These are phyloP conservation scores for Purpureocillium takamizusanense DNA, from an alignment of 2,329 filamentous ascomycete species.

Conservation along the genomic window DNA sequence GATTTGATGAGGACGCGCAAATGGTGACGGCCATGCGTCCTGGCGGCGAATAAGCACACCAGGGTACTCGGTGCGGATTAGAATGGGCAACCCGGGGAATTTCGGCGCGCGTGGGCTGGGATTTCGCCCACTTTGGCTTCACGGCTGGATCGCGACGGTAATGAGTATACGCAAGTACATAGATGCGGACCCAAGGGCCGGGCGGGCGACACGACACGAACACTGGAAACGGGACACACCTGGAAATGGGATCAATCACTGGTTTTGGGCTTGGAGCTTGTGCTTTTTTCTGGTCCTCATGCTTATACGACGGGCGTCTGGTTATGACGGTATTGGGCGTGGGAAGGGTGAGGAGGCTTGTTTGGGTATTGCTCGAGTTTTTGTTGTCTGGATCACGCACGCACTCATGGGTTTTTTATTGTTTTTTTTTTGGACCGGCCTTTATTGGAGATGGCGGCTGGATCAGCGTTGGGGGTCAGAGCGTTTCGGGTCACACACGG, in stretches of 20 bases:
- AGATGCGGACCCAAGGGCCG: neutral
- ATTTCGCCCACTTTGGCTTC: conserved; percentile 16
- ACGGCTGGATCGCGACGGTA: conserved; percentile 19
- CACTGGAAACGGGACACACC: no score
- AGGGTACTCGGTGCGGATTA: neutral
- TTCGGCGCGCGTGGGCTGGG: conserved; percentile 3
- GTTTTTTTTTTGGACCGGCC: conserved; percentile 2
- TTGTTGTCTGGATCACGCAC: neutral
- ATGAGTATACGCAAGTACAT: conserved; percentile 17
- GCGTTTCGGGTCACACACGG: no score
- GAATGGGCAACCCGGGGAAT: neutral
- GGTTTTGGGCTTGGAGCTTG: no score
- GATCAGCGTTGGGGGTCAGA: neutral
- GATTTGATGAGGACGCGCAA: conserved; percentile 7
- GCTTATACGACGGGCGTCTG: no score
- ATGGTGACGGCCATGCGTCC: no score
- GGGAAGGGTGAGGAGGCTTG: neutral
- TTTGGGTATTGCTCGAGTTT: neutral
- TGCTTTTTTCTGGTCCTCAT: no score
- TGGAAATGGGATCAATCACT: no score
- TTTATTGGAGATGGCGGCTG: neutral
- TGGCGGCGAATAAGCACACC: no score
- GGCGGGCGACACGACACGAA: no score
- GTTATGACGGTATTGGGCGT: no score
- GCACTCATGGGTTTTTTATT: conserved; percentile 2